These are phyloP conservation scores for Pythium chondricola DNA, from an alignment of 352 stramenopile genomes.

Conservation along the genomic window DNA sequence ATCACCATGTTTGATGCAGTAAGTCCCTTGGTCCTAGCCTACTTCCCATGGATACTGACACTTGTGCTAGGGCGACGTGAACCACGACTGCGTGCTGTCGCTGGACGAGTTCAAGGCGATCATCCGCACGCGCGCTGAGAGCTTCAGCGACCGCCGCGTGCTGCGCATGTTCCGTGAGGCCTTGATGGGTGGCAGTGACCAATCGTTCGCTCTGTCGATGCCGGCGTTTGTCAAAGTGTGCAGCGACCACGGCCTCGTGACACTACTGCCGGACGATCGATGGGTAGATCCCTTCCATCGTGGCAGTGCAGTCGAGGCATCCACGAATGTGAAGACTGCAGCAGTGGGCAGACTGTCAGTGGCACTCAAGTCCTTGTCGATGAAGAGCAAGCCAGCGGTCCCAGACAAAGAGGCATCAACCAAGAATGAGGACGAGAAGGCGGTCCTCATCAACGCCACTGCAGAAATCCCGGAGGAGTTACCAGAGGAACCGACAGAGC, in stretches of 20 bases:
- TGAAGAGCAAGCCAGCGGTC: background rate
- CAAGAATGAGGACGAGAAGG: too few species aligned
- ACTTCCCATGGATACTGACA: background rate
- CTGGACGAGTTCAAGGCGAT: constrained; percentile 66
- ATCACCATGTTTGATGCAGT: constrained; percentile 49
- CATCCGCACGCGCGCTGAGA: constrained; percentile 39
- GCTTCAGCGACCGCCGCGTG: constrained; percentile 63
- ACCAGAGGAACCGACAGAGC: background rate
- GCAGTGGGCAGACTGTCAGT: background rate
- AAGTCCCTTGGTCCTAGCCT: background rate
- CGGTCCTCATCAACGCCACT: too few species aligned
- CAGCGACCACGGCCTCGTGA: constrained; percentile 63
- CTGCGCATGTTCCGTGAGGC: constrained; percentile 76
- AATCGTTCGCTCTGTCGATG: constrained; percentile 73
- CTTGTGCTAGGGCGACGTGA: constrained; percentile 44
- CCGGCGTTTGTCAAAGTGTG: constrained; percentile 62
- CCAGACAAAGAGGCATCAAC: constrained; percentile 3
- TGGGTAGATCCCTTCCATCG: constrained; percentile 41
- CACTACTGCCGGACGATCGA: constrained; percentile 51
- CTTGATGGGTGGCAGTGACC: constrained; percentile 48
- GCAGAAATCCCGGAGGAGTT: constrained; percentile 35
- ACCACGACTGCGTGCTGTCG: constrained; percentile 65
- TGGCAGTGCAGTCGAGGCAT: too few species aligned
- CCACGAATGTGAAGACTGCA: too few species aligned
- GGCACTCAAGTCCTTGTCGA: background rate